A percentile compares a stretch with the other conserved stretches of the same genome.
Evolutionary conservation across 2,329 filamentous ascomycete species (phyloP).

Genomic region (Aaosphaeria pasadenensis): DNA sequence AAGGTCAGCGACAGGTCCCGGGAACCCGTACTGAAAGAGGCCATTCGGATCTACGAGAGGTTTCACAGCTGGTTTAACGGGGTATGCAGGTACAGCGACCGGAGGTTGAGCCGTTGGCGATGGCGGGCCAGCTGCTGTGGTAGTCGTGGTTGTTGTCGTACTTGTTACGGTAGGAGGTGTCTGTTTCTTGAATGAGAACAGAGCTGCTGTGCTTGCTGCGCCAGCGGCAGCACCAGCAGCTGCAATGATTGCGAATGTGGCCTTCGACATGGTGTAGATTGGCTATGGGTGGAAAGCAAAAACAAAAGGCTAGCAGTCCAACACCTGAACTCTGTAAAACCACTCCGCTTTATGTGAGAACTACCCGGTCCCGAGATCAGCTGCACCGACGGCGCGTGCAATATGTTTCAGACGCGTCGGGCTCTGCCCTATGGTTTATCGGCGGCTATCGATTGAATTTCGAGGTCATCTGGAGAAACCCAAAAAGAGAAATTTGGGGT

Average conservation of each 20-base stretch:
- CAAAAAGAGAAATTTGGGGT: constrained; percentile 13
- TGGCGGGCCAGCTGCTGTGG: constrained; percentile 27
- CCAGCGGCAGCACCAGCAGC: constrained; percentile 48
- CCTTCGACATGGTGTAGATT: constrained; percentile 45
- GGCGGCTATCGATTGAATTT: constrained; percentile 16
- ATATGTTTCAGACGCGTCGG: constrained; percentile 36
- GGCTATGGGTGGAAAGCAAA: not conserved
- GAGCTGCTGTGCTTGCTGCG: constrained; percentile 47
- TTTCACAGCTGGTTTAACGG: constrained; percentile 14
- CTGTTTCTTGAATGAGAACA: constrained; percentile 40
- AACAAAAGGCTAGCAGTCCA: not conserved
- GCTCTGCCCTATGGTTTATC: constrained; percentile 22
- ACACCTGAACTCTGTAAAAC: no score
- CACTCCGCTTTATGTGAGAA: constrained; percentile 13
- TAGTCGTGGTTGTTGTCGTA: constrained; percentile 34
- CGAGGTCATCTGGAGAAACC: constrained; percentile 26
- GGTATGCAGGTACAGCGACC: constrained; percentile 22
- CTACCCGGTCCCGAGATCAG: constrained; percentile 15
- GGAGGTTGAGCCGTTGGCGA: constrained; percentile 20
- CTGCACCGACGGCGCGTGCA: constrained; percentile 31
- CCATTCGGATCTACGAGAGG: constrained; percentile 49
- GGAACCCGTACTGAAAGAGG: constrained; percentile 67
- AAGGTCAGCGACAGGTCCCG: constrained; percentile 82
- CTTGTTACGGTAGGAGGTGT: constrained; percentile 18
- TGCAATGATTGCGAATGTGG: constrained; percentile 49